Evolutionary conservation across 768 basidiomycete genomes (phyloP).

Genomic region (Thelephora ganbajun): DNA sequence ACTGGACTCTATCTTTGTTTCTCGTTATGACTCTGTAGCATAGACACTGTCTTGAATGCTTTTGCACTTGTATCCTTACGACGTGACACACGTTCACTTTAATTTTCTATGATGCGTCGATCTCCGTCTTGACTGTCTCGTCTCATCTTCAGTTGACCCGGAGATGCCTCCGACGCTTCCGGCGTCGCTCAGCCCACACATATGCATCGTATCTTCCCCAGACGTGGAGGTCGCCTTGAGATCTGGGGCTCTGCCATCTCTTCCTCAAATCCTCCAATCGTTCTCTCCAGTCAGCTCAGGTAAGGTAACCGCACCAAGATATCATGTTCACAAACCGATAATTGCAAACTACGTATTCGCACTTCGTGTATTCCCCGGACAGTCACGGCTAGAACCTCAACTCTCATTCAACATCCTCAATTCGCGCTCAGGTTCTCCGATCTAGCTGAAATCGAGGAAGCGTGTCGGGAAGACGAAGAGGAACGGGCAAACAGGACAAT

Average conservation of each 20-base stretch:
- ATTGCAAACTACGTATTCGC: not conserved
- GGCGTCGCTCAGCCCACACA: constrained; percentile 67
- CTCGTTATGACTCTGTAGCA: too few species aligned
- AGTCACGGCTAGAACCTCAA: constrained; percentile 74
- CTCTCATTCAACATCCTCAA: constrained; percentile 55
- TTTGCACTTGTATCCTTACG: too few species aligned
- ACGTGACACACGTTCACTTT: not conserved
- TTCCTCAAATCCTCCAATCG: constrained; percentile 67
- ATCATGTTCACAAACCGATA: not conserved
- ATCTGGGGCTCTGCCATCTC: constrained; percentile 45
- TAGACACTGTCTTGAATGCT: too few species aligned
- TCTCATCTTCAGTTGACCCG: too few species aligned
- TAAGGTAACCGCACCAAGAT: constrained; percentile 16
- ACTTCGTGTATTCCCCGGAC: not conserved
- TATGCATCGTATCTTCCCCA: constrained; percentile 57
- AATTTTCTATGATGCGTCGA: constrained; percentile 1
- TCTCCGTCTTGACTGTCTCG: not conserved
- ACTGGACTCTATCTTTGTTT: too few species aligned
- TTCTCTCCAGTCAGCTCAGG: constrained; percentile 78
- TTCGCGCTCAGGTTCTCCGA: constrained; percentile 74
- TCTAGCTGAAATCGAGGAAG: constrained; percentile 53
- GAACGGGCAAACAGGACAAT: constrained; percentile 65
- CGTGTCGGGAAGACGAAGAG: constrained; percentile 69
- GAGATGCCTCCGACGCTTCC: constrained; percentile 44
- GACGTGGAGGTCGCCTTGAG: constrained; percentile 54